phyloP scores from a whole-genome alignment of 495 filamentous ascomycete genomes.

The Penicillium paxilli region DNA sequence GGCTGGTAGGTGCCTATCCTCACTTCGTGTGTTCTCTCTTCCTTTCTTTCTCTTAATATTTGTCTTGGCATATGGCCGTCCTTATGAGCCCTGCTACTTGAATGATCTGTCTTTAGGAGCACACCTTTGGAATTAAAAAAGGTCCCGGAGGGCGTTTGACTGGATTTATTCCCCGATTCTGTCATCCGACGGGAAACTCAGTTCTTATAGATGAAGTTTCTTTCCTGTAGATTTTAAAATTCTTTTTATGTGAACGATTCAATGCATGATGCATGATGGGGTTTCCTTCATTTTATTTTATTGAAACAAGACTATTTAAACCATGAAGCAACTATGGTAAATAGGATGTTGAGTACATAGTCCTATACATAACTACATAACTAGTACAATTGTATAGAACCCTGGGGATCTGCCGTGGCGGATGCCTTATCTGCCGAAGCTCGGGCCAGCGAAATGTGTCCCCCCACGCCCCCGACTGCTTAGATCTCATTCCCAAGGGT shows the following conservation, averaged over 20 bases:
- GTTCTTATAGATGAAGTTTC: not conserved
- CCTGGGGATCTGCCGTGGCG: conserved; percentile 16
- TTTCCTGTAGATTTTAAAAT: not conserved
- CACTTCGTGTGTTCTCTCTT: conserved; percentile 22
- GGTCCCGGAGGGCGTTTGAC: not conserved
- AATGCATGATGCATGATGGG: not conserved
- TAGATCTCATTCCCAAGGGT: conserved; percentile 5
- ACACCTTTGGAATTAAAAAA: not conserved
- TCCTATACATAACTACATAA: too few species aligned
- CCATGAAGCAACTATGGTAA: too few species aligned
- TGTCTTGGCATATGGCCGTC: conserved; percentile 9
- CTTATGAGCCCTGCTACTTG: conserved; percentile 12
- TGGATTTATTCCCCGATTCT: not conserved
- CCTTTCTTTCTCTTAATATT: not conserved
- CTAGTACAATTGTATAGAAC: not conserved
- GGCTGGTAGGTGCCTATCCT: conserved; percentile 44
- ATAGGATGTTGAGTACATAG: too few species aligned
- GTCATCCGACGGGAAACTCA: not conserved
- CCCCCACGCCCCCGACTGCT: conserved; percentile 16
- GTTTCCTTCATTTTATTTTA: too few species aligned
- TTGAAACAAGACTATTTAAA: too few species aligned
- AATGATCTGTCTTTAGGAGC: conserved; percentile 36
- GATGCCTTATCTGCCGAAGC: conserved; percentile 32
- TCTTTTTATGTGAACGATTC: not conserved
- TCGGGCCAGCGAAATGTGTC: conserved; percentile 19